Base-by-base conservation (phyloP, 2,329 filamentous ascomycete genomes). In the Plectosphaerella plurivora region DNA sequence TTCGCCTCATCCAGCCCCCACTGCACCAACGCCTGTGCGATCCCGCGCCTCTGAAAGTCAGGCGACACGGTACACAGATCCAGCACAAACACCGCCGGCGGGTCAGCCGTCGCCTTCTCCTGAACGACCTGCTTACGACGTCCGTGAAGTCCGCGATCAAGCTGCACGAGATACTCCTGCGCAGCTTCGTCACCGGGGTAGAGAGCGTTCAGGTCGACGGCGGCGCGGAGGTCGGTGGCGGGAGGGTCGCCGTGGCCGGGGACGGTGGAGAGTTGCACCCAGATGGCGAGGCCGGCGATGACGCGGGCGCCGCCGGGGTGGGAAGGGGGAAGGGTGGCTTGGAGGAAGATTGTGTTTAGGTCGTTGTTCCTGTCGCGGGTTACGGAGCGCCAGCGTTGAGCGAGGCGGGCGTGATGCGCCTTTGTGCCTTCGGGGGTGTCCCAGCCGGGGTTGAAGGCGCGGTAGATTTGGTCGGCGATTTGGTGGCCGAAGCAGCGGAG, bases 281-380 rank as follows among this genome's bases (percentile, higher is more conserved):
- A 84, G 51, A 82, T 75, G 3, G 81, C 78, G 25, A 78, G 54
- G 15, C 81, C 81, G 10, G 68, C 80, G n/a, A 82, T 67, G 9
- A 57, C 50, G 41, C 63, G 64, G 20, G 22, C 10, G 6, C 49
- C 20, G 12, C 25, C 6, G 2, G 60, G 59, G 1, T 70, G 58
- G 1, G 67, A 63, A 51, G 66, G 63, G 1, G 71, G 62, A 1
- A 81, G 46, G 0, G 75, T 81, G 2, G 79, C 81, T 55, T 82
- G 82, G 54, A 83, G 67, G 55, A 78, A 82, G 1, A 82, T 51
- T 1, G 72, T 75, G 59, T 79, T 81, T 2, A 70, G 68, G 9
- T 72, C 60, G n/a, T 77, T 76, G 36, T 70, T 56, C 9, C 63
- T 65, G 62, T 80, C 73, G 10, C 53, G 64, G 3, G 69, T 71